Conservation (phyloP, 2,329 filamentous ascomycete species). For the Nemania sp. region DNA sequence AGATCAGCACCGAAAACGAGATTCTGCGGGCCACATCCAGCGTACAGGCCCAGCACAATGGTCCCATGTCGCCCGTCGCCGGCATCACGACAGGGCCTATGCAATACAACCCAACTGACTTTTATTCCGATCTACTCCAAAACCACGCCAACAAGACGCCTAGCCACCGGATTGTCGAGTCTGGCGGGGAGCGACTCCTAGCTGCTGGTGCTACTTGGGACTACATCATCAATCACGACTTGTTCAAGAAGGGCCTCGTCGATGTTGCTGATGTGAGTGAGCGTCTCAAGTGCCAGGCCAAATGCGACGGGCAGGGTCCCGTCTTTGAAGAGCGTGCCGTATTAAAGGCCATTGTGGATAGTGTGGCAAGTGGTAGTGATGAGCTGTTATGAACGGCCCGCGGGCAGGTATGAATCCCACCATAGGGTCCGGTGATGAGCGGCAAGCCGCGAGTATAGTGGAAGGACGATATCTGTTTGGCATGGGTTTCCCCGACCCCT, state of each 20-base stretch:
- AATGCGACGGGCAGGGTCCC: constrained; percentile 85
- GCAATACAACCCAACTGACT: constrained; percentile 73
- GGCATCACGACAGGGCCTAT: constrained; percentile 67
- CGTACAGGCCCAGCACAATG: constrained; percentile 39
- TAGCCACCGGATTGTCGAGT: constrained; percentile 70
- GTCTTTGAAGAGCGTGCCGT: constrained; percentile 83
- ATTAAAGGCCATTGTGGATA: constrained; percentile 74
- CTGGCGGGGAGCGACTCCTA: constrained; percentile 70
- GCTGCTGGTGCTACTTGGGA: constrained; percentile 87
- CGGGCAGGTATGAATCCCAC: neutral
- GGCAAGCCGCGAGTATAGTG: neutral
- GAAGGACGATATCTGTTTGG: neutral
- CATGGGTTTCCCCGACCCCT: neutral
- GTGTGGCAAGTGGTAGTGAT: constrained; percentile 76
- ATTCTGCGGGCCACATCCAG: constrained; percentile 80
- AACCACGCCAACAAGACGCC: constrained; percentile 66
- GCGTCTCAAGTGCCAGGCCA: constrained; percentile 71
- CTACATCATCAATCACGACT: constrained; percentile 77
- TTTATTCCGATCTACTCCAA: constrained; percentile 66
- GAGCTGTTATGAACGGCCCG: constrained; percentile 64
- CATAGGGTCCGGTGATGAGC: neutral
- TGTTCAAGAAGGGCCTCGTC: constrained; percentile 76
- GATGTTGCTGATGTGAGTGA: constrained; percentile 84
- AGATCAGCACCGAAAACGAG: constrained; percentile 87
- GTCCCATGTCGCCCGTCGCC: constrained; percentile 49